Conservation (phyloP, 371 early-diverging fungal species). For the Lichtheimia corymbifera region DNA sequence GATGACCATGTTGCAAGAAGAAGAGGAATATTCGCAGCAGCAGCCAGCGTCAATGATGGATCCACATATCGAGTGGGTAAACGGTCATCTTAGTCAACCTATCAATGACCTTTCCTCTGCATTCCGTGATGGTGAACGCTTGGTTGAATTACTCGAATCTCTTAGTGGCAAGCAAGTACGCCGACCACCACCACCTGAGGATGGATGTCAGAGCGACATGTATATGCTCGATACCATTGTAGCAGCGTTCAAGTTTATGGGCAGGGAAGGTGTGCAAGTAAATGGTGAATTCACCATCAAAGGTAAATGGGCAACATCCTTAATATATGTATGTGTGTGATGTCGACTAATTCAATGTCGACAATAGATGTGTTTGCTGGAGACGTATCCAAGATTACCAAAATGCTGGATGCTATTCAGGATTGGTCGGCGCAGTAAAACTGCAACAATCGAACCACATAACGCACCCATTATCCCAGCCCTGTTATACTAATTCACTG, state of each 20-base stretch:
- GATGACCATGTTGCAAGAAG: conserved; percentile 31
- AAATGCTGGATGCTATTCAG: conserved; percentile 47
- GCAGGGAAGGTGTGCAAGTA: conserved; percentile 55
- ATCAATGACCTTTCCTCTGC: conserved; percentile 46
- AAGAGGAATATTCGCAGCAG: conserved; percentile 18
- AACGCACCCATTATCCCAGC: too few species aligned
- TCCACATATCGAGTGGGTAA: conserved; percentile 59
- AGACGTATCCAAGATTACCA: conserved; percentile 46
- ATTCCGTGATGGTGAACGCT: conserved; percentile 55
- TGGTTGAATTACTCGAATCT: conserved; percentile 54
- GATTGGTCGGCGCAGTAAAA: conserved; percentile 14
- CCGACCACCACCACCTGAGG: conserved; percentile 27
- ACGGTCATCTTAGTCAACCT: conserved; percentile 46
- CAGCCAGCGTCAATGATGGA: not conserved
- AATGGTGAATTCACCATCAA: conserved; percentile 54
- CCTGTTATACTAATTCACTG: too few species aligned
- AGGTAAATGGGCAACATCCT: conserved; percentile 6
- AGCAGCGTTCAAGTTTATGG: conserved; percentile 68
- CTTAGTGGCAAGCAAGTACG: conserved; percentile 53
- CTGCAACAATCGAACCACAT: too few species aligned
- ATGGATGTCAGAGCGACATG: conserved; percentile 35
- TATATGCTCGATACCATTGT: conserved; percentile 60
- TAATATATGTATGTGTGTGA: too few species aligned
- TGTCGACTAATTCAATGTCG: not conserved
- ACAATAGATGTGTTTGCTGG: conserved; percentile 50